A percentile compares a stretch with the other conserved stretches of the same genome.
Conservation (phyloP, 345 rosid genomes). For the Aurinia saxatilis region DNA sequence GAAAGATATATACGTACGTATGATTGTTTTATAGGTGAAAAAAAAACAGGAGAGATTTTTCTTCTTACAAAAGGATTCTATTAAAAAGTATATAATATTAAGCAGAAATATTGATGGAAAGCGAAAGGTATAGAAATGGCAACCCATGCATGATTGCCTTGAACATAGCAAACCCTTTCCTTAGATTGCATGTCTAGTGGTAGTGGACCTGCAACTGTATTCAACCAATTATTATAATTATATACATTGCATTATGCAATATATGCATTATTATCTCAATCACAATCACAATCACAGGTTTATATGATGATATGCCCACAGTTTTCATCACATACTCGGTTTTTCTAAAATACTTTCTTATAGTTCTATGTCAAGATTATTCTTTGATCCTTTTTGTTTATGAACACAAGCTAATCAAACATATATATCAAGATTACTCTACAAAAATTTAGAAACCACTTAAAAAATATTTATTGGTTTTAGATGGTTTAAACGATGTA, state of each 20-base stretch:
- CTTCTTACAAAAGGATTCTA: not conserved
- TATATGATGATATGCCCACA: slow-evolving; percentile 25
- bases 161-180: slow-evolving; percentile 21
- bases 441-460: too few species aligned
- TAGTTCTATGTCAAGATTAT: too few species aligned
- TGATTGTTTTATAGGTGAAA: not conserved
- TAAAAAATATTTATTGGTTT: too few species aligned
- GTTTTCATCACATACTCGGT: slow-evolving; percentile 15
- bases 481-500: too few species aligned
- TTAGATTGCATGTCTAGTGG: slow-evolving; percentile 30
- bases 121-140: slow-evolving; percentile 13
- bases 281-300: slow-evolving; percentile 4
- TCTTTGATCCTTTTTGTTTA: too few species aligned
- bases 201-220: slow-evolving; percentile 18
- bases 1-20: slow-evolving; percentile 12
- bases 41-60: not conserved
- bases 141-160: slow-evolving; percentile 35
- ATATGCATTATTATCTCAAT: slow-evolving; percentile 19
- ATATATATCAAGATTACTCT: too few species aligned
- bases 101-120: not conserved
- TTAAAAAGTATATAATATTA: not conserved
- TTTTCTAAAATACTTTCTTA: not conserved
- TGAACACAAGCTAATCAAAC: too few species aligned
- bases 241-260: slow-evolving; percentile 14
- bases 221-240: not conserved